Evolutionary conservation across 768 basidiomycete genomes (phyloP).

Genomic region (Sarcodon aspratus): DNA sequence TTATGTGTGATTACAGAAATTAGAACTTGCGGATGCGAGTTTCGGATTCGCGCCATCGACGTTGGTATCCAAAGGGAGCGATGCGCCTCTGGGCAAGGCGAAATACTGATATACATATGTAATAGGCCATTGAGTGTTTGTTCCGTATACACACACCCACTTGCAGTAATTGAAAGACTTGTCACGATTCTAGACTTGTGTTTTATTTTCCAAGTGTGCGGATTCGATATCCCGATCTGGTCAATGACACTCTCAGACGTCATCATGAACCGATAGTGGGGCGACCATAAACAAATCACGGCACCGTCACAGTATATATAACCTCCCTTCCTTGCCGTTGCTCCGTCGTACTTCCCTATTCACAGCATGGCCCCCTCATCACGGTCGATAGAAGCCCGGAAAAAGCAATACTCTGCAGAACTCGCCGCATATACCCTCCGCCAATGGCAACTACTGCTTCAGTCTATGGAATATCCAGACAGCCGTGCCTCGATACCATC

Average conservation of each 20-base stretch:
- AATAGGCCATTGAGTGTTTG: no score
- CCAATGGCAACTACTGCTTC: conserved; percentile 23
- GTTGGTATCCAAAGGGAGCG: conserved; percentile 60
- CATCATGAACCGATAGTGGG: no score
- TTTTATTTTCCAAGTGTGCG: no score
- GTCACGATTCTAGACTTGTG: no score
- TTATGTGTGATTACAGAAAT: conserved; percentile 24
- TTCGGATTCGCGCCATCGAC: conserved; percentile 87
- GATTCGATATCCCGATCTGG: no score
- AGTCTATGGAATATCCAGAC: conserved; percentile 8
- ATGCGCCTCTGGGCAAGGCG: conserved; percentile 51
- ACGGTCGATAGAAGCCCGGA: conserved; percentile 15
- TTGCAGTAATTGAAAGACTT: no score
- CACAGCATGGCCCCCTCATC: neutral
- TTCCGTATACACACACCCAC: no score
- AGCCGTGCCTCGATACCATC: neutral
- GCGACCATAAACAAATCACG: no score
- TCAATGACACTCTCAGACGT: no score
- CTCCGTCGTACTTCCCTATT: neutral
- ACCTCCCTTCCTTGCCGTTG: neutral
- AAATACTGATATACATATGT: conserved; percentile 17
- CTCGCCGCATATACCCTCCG: conserved; percentile 26
- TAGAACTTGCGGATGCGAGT: conserved; percentile 55
- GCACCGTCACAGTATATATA: neutral
- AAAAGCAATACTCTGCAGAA: conserved; percentile 24